phyloP scores from a whole-genome alignment of 805 yeast species.

The Metschnikowia sp. region DNA sequence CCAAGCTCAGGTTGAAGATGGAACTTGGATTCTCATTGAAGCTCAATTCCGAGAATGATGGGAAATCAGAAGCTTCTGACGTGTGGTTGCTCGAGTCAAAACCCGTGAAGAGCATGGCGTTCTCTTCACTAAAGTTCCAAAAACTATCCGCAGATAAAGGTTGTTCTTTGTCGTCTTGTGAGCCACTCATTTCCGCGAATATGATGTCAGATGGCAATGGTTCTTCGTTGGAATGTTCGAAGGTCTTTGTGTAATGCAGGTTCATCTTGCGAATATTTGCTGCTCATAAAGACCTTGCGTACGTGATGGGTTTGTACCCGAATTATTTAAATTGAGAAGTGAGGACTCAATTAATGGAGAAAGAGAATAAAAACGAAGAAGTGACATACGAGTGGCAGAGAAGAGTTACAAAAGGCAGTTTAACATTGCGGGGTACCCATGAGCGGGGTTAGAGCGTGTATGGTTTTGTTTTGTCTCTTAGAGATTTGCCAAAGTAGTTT shows the following conservation, averaged over 20 bases:
- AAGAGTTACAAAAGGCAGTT: too few relatives aligned
- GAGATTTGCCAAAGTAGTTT: not conserved
- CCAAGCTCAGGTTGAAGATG: constrained; percentile 4
- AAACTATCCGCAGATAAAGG: constrained; percentile 1
- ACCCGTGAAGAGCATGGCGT: constrained; percentile 1
- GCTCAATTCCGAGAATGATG: constrained; percentile 2
- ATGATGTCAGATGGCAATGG: not conserved
- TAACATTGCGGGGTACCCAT: too few relatives aligned
- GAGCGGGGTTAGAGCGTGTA: too few relatives aligned
- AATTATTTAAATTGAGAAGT: too few relatives aligned
- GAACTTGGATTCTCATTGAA: constrained; percentile 4
- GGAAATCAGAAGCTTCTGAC: constrained; percentile 6
- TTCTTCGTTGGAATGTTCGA: constrained; percentile 1
- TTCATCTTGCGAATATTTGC: not conserved
- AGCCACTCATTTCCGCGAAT: constrained; percentile 1
- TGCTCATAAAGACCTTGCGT: not conserved
- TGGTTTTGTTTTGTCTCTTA: too few relatives aligned
- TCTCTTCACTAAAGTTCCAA: constrained; percentile 6
- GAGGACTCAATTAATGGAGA: too few relatives aligned
- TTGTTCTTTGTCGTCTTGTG: not conserved
- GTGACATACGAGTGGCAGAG: too few relatives aligned
- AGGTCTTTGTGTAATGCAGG: not conserved
- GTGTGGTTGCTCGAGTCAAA: constrained; percentile 3
- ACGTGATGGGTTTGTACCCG: too few relatives aligned
- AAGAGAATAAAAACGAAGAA: too few relatives aligned